Evolutionary conservation across 441 rosid species (phyloP).

Genomic region (Melastoma candidum): DNA sequence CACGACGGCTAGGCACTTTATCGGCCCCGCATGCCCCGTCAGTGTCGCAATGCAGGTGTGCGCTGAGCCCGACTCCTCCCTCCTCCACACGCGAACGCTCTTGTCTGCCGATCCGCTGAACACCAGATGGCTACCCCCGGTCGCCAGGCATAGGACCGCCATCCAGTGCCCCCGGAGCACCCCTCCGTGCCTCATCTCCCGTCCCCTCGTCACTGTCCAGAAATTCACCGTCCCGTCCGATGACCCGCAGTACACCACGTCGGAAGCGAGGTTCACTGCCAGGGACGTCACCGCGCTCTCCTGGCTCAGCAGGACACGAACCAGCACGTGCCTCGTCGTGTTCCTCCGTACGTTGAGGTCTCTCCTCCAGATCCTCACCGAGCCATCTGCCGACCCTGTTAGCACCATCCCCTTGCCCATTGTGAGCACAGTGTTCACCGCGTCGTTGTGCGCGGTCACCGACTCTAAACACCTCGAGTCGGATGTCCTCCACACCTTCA

Average conservation of each 20-base stretch:
- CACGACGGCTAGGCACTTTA: constrained; percentile 44
- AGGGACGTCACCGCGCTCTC: constrained; percentile 50
- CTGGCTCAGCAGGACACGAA: constrained; percentile 34
- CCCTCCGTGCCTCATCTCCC: constrained; percentile 38
- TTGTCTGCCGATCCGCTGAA: constrained; percentile 53
- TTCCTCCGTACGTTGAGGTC: constrained; percentile 21
- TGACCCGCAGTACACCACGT: constrained; percentile 45
- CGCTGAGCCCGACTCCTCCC: constrained; percentile 19
- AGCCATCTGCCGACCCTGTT: constrained; percentile 5
- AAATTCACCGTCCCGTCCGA: constrained; percentile 49
- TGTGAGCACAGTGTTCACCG: background rate
- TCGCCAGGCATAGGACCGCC: constrained; percentile 42
- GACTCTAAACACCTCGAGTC: constrained; percentile 7
- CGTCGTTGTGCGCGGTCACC: constrained; percentile 4
- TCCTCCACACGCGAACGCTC: constrained; percentile 48
- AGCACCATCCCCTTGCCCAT: background rate
- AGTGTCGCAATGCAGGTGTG: constrained; percentile 41
- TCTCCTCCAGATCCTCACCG: constrained; percentile 6
- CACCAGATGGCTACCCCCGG: constrained; percentile 33
- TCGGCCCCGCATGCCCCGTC: constrained; percentile 49
- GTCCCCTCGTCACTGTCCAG: constrained; percentile 30
- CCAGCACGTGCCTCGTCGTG: constrained; percentile 33
- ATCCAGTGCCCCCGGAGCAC: constrained; percentile 39
- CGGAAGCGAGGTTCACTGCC: constrained; percentile 27
- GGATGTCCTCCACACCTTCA: constrained; percentile 3